phyloP scores from a whole-genome alignment of 208 protist genomes.

The Angomonas deanei region DNA sequence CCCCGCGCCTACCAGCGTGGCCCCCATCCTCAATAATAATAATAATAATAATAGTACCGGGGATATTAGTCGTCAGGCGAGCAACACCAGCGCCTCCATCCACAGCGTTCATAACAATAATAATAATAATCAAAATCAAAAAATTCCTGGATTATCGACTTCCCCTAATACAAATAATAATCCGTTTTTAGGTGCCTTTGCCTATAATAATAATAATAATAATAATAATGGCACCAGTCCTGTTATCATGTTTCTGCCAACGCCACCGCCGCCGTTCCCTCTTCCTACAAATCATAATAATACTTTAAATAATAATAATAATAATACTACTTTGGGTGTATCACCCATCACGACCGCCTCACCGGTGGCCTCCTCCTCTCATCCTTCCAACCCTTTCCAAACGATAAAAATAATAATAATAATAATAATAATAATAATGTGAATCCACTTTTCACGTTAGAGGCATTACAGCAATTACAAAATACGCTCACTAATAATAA shows the following conservation, averaged over 20 bases:
- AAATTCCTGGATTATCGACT: background rate
- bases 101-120: constrained; percentile 1
- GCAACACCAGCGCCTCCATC: background rate
- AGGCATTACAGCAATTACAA: constrained; percentile 2
- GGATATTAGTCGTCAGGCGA: background rate
- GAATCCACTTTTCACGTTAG: background rate
- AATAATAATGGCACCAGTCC: background rate
- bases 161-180: background rate
- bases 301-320: too few species aligned
- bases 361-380: too few species aligned
- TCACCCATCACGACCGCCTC: too few species aligned
- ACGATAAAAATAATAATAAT: constrained; percentile 4
- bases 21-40: constrained; percentile 11
- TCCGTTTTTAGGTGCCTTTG: background rate
- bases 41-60: background rate
- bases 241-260: too few species aligned
- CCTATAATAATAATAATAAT: background rate
- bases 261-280: too few species aligned
- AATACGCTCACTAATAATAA: background rate
- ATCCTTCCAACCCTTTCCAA: too few species aligned
- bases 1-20: constrained; percentile 29
- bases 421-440: background rate
- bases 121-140: background rate
- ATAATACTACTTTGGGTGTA: too few species aligned
- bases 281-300: too few species aligned